Conservation (phyloP, 768 basidiomycete species). For the Porpolomopsis calyptriformis region DNA sequence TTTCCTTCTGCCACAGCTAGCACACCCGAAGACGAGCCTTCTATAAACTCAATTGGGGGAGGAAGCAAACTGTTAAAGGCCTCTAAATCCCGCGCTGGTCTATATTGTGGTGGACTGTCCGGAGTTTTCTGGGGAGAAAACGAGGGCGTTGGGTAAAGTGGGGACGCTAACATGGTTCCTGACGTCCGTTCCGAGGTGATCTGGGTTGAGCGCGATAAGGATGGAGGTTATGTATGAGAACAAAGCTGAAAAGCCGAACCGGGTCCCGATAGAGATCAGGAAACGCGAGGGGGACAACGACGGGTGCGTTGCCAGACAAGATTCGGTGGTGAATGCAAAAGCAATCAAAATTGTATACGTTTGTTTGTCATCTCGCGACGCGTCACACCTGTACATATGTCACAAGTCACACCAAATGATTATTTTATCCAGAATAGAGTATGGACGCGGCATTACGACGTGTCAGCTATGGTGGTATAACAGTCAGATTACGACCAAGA, state of each 20-base stretch:
- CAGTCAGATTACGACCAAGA: too few species aligned
- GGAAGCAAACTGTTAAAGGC: constrained; percentile 70
- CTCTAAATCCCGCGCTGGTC: constrained; percentile 61
- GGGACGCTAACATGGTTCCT: constrained; percentile 55
- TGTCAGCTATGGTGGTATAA: too few species aligned
- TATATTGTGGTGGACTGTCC: constrained; percentile 45
- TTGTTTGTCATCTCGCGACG: not conserved
- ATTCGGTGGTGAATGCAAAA: too few species aligned
- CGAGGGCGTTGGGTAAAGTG: constrained; percentile 39
- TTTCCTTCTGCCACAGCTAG: constrained; percentile 63
- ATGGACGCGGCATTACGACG: too few species aligned
- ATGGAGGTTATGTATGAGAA: not conserved
- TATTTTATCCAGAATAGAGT: too few species aligned
- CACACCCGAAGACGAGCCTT: constrained; percentile 72
- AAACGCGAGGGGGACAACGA: not conserved
- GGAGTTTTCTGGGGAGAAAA: constrained; percentile 40
- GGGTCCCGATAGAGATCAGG: too few species aligned
- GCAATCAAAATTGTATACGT: not conserved
- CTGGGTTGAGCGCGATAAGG: too few species aligned
- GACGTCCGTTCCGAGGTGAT: not conserved
- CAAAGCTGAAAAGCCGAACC: too few species aligned
- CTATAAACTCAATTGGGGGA: constrained; percentile 73
- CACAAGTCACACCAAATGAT: too few species aligned
- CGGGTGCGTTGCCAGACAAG: too few species aligned
- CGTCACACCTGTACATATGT: too few species aligned